Percentiles rank a stretch among this genome's conserved stretches.
phyloP scores from a whole-genome alignment of 75 land plant genomes.

The Azolla pinnata region DNA sequence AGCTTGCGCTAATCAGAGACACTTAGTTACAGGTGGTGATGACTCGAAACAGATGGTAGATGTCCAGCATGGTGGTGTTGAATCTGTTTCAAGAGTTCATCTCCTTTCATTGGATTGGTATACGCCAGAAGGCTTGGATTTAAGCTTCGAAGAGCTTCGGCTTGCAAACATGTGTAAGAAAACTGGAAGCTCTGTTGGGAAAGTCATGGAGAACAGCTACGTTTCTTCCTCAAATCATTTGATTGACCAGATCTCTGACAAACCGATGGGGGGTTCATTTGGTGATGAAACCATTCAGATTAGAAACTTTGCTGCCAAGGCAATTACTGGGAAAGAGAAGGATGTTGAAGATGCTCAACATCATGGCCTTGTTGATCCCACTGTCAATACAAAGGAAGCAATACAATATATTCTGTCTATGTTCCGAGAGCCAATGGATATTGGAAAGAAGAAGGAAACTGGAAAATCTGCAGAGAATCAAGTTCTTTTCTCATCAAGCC shows the following conservation, averaged over 20 bases:
- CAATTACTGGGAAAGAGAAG: constrained; percentile 31
- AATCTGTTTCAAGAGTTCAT: background rate
- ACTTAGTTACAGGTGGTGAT: background rate
- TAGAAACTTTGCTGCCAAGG: constrained; percentile 40
- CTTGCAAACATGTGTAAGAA: constrained; percentile 1
- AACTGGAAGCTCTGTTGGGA: background rate
- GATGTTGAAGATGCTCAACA: constrained; percentile 59
- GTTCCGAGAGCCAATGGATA: constrained; percentile 74
- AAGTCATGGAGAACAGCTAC: background rate
- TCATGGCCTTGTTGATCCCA: constrained; percentile 77
- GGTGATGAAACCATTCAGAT: constrained; percentile 55
- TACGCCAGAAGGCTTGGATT: background rate
- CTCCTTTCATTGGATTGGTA: background rate
- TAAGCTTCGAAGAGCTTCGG: constrained; percentile 5
- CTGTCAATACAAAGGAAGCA: constrained; percentile 64
- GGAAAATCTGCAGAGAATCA: background rate
- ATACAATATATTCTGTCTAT: constrained; percentile 59
- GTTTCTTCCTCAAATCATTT: background rate
- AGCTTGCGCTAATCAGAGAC: background rate
- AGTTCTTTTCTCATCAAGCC: background rate
- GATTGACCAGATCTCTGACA: background rate
- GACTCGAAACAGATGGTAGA: background rate
- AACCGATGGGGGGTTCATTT: background rate
- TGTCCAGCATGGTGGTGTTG: background rate
- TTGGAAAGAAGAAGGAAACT: constrained; percentile 15